Evolutionary conservation across 1,139 yeast species (phyloP), one percentile per base, ranked within the genome.

Genomic region (Meyerozyma sp.): DNA sequence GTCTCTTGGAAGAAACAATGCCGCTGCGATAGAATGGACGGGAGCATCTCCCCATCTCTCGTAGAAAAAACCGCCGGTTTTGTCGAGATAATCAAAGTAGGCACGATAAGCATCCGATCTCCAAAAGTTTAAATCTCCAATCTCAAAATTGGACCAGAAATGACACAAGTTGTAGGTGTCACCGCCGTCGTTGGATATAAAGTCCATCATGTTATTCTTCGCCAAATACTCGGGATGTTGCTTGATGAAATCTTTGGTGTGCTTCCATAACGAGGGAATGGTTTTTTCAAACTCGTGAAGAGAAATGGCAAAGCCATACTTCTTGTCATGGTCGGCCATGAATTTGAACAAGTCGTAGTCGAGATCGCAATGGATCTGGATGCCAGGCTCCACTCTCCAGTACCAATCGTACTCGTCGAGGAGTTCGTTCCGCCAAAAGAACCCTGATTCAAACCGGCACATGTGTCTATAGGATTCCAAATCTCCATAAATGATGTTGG

Each of bases 1-100:
- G 46, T 75, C 74, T 53, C 75, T 77, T 48, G 83, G 77, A 50
- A 87, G 64, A 60, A 89, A 75, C 46, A 85, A 69, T 0, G 95
- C 73, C 1, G 89, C 94, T 1, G 93, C 91, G 50, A 89, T 78
- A 3, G 95, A 82, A 65, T 89, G 96, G 21, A 89, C 80, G 5
- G 96, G 96, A 0, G 96, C 96, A 63, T 90, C 96, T 28, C 96
- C 96, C 97, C 97, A 90, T 60, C 96, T 74, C 62, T 90, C 96
- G 62, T 90, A 90, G 67, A 86, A 90, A 68, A 90, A 90, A 3
- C 95, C 95, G 34, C 96, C 96, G 1, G 83, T 73, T 47, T 70
- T 58, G 61, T 90, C 97, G 53, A 90, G 72, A 52, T 74, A 65
- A 16, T 86, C 79, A 56, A 90, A 90, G 63, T 81, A 90, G 37